Conservation (phyloP, 768 basidiomycete genomes). For the Porphyrellus cyaneotinctus region DNA sequence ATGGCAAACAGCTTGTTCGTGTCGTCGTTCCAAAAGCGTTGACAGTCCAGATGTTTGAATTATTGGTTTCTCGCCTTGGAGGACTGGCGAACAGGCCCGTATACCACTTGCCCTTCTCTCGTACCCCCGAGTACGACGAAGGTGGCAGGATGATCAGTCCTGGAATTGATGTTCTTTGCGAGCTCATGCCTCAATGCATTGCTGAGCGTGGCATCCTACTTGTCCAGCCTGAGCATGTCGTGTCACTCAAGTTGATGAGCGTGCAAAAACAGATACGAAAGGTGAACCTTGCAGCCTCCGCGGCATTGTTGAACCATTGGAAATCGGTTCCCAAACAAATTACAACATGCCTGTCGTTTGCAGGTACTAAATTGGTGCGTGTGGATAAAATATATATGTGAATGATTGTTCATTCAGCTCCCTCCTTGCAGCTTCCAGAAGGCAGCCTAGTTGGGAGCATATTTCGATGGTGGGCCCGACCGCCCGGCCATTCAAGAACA, state of each 20-base stretch:
- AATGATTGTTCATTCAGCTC: too few species aligned
- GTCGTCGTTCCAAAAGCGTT: constrained; percentile 45
- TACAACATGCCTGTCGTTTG: not conserved
- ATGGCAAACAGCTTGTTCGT: constrained; percentile 40
- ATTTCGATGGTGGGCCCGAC: not conserved
- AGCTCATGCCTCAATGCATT: constrained; percentile 36
- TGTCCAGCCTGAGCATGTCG: constrained; percentile 44
- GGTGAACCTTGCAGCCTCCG: not conserved
- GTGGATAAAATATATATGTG: not conserved
- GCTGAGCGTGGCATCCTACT: constrained; percentile 6
- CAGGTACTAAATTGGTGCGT: not conserved
- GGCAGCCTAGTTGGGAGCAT: not conserved
- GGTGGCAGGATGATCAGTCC: not conserved
- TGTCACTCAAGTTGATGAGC: constrained; percentile 44
- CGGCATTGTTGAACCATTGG: constrained; percentile 10
- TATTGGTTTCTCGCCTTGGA: constrained; percentile 37
- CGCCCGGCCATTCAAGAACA: not conserved
- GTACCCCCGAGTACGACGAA: constrained; percentile 27
- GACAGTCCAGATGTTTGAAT: constrained; percentile 41
- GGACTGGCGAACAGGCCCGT: constrained; percentile 42
- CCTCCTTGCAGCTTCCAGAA: not conserved
- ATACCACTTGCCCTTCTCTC: constrained; percentile 46
- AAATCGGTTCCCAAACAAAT: not conserved
- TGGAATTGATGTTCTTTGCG: constrained; percentile 20
- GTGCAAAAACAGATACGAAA: constrained; percentile 30